Percentiles rank a stretch among this genome's conserved stretches.
These are phyloP conservation scores for Fistulinella staudtii DNA, from an alignment of 1,284 basidiomycete species.

Conservation along the genomic window DNA sequence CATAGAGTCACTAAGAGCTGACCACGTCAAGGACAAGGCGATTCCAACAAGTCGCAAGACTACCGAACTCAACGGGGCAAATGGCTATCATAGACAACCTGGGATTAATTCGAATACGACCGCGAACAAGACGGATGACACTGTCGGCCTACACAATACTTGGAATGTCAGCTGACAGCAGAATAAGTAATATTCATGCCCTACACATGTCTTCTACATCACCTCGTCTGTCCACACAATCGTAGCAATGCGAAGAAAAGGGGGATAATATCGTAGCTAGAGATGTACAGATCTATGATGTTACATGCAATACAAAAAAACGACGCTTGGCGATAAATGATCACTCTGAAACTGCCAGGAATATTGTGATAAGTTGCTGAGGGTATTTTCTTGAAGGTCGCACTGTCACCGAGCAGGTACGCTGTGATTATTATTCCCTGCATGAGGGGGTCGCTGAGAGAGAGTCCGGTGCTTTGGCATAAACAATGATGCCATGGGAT, in stretches of 20 bases:
- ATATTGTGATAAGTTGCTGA: slow-evolving; percentile 1
- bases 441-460: slow-evolving; percentile 50
- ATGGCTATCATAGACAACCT: slow-evolving; percentile 21
- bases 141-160: slow-evolving; percentile 73
- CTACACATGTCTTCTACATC: neutral
- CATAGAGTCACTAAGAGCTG: slow-evolving; percentile 78
- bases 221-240: slow-evolving; percentile 1
- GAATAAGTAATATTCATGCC: slow-evolving; percentile 2
- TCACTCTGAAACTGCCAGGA: neutral
- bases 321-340: slow-evolving; percentile 10
- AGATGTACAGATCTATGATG: slow-evolving; percentile 10
- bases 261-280: slow-evolving; percentile 2
- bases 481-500: slow-evolving; percentile 64
- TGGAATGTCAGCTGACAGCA: slow-evolving; percentile 41
- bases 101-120: slow-evolving; percentile 35
- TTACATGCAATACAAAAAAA: slow-evolving; percentile 17
- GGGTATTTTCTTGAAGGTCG: too few relatives aligned
- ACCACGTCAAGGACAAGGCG: slow-evolving; percentile 66
- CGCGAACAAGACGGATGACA: slow-evolving; percentile 64
- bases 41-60: slow-evolving; percentile 33
- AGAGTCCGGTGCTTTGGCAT: slow-evolving; percentile 69
- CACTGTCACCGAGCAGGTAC: slow-evolving; percentile 23
- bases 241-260: slow-evolving; percentile 6
- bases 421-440: slow-evolving; percentile 16
- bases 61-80: slow-evolving; percentile 38